Conservation (phyloP, 768 basidiomycete genomes). For the Cyclocybe cylindracea region DNA sequence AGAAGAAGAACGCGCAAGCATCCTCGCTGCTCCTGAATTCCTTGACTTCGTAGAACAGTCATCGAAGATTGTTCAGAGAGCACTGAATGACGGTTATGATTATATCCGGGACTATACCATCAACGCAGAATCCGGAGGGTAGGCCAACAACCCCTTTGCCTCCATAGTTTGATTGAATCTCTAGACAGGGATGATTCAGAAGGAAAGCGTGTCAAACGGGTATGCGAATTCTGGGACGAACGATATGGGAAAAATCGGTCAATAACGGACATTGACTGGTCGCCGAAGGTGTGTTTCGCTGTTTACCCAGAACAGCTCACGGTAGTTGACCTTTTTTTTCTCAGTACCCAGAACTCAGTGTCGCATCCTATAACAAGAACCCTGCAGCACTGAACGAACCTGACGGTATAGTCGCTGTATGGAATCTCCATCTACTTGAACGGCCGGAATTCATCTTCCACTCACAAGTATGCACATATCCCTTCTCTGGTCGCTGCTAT, state of each 20-base stretch:
- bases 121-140: conserved; percentile 83
- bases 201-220: conserved; percentile 84
- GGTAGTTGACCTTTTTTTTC: neutral
- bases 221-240: conserved; percentile 95
- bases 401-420: conserved; percentile 94
- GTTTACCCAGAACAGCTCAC: neutral
- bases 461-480: conserved; percentile 71
- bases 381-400: conserved; percentile 92
- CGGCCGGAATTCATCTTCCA: conserved; percentile 98
- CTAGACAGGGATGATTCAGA: conserved; percentile 80
- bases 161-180: neutral
- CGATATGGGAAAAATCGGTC: conserved; percentile 90
- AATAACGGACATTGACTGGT: conserved; percentile 97
- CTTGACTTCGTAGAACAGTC: conserved; percentile 92
- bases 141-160: conserved; percentile 24
- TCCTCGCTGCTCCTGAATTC: conserved; percentile 89
- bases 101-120: conserved; percentile 97
- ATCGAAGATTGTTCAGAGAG: conserved; percentile 93
- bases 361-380: conserved; percentile 98
- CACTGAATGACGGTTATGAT: conserved; percentile 94
- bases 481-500: neutral
- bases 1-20: conserved; percentile 80
- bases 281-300: conserved; percentile 71
- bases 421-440: conserved; percentile 95
- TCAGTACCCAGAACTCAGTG: conserved; percentile 93